These are phyloP conservation scores for Lathyrus aphaca DNA, from an alignment of 306 rosid species.

Conservation along the genomic window DNA sequence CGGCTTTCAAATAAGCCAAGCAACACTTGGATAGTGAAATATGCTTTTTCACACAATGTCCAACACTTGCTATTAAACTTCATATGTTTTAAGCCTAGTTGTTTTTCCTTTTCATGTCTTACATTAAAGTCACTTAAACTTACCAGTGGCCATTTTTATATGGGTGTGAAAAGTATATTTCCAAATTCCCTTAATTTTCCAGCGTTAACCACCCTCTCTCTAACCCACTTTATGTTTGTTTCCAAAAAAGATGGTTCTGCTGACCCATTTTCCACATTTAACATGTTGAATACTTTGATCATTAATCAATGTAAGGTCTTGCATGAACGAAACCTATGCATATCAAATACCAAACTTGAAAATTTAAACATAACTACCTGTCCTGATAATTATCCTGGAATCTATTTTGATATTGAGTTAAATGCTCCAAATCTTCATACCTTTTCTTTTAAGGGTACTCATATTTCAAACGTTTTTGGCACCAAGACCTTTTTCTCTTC, in stretches of 20 bases:
- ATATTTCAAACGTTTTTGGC: not conserved
- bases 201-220: not conserved
- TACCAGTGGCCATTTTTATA: not conserved
- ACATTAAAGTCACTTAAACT: not conserved
- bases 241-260: not conserved
- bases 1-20: too few species aligned
- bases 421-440: not conserved
- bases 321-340: not conserved
- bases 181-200: not conserved
- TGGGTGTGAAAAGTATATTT: too few species aligned
- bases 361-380: not conserved
- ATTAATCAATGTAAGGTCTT: not conserved
- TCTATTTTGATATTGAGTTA: not conserved
- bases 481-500: not conserved
- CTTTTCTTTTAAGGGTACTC: not conserved
- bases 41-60: not conserved
- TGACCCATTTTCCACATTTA: not conserved
- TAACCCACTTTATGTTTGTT: too few species aligned
- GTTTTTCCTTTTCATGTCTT: not conserved
- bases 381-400: not conserved
- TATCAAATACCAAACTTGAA: not conserved
- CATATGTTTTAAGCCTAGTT: too few species aligned
- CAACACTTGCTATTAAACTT: too few species aligned
- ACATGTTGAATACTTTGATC: not conserved
- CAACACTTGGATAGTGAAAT: not conserved